Evolutionary conservation across 352 stramenopile species (phyloP).

Genomic region (Pythium vanterpoolii): DNA sequence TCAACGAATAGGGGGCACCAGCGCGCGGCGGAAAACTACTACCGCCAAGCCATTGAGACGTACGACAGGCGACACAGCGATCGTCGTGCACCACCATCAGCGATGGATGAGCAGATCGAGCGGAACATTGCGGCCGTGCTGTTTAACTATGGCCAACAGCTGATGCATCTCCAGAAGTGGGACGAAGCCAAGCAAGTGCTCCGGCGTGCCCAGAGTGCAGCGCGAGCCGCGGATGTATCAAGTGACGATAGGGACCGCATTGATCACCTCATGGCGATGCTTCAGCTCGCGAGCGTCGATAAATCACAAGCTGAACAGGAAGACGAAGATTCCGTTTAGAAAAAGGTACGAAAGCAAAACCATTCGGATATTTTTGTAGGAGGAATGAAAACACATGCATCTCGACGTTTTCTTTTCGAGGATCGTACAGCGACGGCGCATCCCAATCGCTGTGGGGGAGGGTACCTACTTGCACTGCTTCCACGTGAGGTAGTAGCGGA

Average conservation of each 20-base stretch:
- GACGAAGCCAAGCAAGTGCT: constrained; percentile 21
- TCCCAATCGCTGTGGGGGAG: neutral
- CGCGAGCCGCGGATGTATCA: constrained; percentile 1
- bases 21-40: constrained; percentile 37
- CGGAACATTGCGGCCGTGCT: constrained; percentile 28
- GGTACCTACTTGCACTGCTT: constrained; percentile 16
- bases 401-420: neutral
- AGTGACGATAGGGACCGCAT: constrained; percentile 17
- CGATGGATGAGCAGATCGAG: constrained; percentile 20
- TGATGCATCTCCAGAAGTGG: constrained; percentile 31
- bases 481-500: constrained; percentile 47
- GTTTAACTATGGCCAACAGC: constrained; percentile 33
- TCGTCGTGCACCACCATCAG: neutral
- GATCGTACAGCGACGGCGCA: too few species aligned
- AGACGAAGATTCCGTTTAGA: neutral
- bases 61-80: constrained; percentile 22
- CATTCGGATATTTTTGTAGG: too few species aligned
- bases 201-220: constrained; percentile 3
- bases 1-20: constrained; percentile 27
- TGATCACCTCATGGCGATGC: constrained; percentile 3
- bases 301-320: neutral
- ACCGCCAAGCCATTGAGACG: constrained; percentile 28
- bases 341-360: neutral
- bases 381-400: neutral
- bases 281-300: constrained; percentile 1